Percentiles rank a stretch among this genome's conserved stretches.
Evolutionary conservation across 1,139 yeast genomes (phyloP).

Genomic region (Blastobotrys buckinghamii): DNA sequence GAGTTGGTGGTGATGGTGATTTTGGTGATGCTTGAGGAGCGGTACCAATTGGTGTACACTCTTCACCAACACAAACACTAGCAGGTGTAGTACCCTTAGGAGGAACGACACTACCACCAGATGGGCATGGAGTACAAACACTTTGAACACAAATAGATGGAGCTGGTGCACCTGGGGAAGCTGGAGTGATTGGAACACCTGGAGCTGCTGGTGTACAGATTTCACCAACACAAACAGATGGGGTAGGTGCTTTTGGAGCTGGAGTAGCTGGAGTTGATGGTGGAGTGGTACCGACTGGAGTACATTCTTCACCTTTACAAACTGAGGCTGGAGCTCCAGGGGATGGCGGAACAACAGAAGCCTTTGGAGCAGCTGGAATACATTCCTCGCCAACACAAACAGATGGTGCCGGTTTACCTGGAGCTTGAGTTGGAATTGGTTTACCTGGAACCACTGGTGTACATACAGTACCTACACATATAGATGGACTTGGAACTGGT

Average conservation of each 20-base stretch:
- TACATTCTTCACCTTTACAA: background rate
- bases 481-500: background rate
- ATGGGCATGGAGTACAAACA: background rate
- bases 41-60: background rate
- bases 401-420: background rate
- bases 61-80: conserved; percentile 2
- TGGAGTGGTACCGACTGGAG: background rate
- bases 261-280: background rate
- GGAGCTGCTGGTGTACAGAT: background rate
- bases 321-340: background rate
- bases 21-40: background rate
- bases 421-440: background rate
- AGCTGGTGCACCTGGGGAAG: background rate
- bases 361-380: background rate
- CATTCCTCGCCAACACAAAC: background rate
- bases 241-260: background rate
- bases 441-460: background rate
- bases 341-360: background rate
- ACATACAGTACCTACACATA: background rate
- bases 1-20: background rate
- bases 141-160: background rate
- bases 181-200: conserved; percentile 2
- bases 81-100: background rate
- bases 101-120: too few relatives aligned
- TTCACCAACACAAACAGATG: background rate